These are phyloP conservation scores for Sesbania bispinosa DNA, from an alignment of 306 rosid genomes.

Conservation along the genomic window DNA sequence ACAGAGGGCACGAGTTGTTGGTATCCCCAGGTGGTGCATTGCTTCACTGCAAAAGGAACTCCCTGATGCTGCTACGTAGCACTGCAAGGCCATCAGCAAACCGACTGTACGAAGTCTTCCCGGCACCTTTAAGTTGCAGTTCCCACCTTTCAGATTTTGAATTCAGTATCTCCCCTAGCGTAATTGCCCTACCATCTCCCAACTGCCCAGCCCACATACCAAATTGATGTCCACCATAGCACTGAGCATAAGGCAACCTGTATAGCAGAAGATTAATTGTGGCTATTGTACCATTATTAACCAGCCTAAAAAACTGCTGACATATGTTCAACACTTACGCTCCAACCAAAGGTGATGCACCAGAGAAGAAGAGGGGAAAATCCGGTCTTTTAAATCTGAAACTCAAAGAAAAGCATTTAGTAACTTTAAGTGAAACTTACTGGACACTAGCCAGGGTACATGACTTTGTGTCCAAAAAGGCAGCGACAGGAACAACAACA, in stretches of 20 bases:
- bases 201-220: constrained; percentile 99
- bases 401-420: constrained; percentile 37
- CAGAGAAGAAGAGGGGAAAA: constrained; percentile 76
- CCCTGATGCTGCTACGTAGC: constrained; percentile 94
- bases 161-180: constrained; percentile 87
- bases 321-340: constrained; percentile 56
- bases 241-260: constrained; percentile 92
- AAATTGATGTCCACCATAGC: constrained; percentile 98
- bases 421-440: neutral
- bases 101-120: constrained; percentile 97
- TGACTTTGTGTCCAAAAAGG: neutral
- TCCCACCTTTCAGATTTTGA: constrained; percentile 90
- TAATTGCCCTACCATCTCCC: constrained; percentile 98
- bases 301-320: neutral
- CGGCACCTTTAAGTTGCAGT: constrained; percentile 95
- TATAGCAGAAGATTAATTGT: constrained; percentile 18
- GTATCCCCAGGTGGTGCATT: constrained; percentile 91
- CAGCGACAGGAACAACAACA: neutral
- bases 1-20: constrained; percentile 93
- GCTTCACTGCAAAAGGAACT: constrained; percentile 99
- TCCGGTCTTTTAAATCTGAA: constrained; percentile 90
- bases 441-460: neutral
- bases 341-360: constrained; percentile 78
- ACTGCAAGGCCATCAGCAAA: constrained; percentile 98
- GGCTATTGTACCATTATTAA: constrained; percentile 15